phyloP scores from a whole-genome alignment of 768 basidiomycete species.

The Phaeotremella skinneri region DNA sequence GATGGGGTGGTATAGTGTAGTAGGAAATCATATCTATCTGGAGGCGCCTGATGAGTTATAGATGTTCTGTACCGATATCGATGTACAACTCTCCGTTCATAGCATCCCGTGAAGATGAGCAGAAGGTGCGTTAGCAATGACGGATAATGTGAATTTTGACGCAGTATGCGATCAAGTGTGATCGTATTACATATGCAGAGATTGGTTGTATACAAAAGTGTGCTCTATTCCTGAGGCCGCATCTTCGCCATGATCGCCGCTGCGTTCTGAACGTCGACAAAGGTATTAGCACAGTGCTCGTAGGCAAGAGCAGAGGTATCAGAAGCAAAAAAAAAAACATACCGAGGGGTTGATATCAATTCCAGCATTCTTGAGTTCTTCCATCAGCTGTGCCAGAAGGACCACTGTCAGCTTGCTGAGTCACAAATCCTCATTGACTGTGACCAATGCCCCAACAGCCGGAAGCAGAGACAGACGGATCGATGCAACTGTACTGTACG shows the following conservation, averaged over 20 bases:
- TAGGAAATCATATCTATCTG: no score
- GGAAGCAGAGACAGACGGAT: background rate
- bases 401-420: background rate
- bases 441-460: background rate
- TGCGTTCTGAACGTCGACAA: background rate
- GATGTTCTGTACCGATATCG: no score
- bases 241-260: constrained; percentile 1
- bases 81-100: no score
- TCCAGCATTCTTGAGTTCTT: constrained; percentile 40
- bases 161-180: background rate
- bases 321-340: constrained; percentile 3
- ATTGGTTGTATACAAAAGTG: no score
- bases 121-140: no score
- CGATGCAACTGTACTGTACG: background rate
- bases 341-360: constrained; percentile 39
- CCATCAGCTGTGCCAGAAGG: constrained; percentile 27
- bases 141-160: background rate
- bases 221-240: background rate
- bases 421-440: background rate
- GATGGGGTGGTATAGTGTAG: background rate
- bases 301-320: background rate
- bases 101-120: no score
- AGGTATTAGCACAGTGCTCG: background rate
- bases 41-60: no score
- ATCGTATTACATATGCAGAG: no score